Evolutionary conservation across 345 rosid species (phyloP), one percentile per base, ranked within the genome.

Genomic region (Sapria himalayana): DNA sequence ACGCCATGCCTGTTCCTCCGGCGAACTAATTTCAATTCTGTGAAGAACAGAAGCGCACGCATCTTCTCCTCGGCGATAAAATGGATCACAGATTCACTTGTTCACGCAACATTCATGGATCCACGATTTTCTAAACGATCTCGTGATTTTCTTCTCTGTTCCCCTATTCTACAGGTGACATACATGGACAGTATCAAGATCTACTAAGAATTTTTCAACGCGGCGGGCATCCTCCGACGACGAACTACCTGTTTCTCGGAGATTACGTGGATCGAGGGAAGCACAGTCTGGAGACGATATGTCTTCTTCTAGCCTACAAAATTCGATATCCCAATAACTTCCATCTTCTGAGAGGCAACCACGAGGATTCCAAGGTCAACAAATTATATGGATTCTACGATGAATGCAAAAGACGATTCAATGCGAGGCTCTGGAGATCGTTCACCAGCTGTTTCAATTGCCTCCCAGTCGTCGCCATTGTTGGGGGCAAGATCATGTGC

Each of bases 241-340:
- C 86, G 16, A 80, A 69, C 72, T 84, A 91, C 50, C 74, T 84
- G 45, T 91, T 91, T 64, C 81, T 84, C 0, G 96, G 99, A 13
- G 99, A 91, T 52, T 91, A 91, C 23, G 99, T 84, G 0, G 99
- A 91, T 48, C 69, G 99, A 45, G 99, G 99, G 61, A 91, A 72
- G 66, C 92, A 91, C 58, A 91, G 99, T 61, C 66, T 84, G 62
- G 96, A 91, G 68, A 91, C 99, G 0, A 80, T 84, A 47, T 91
- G 99, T 56, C 64, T 84, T 55, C 96, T 91, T 59, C 56, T 91
- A 51, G 93, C 96, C 51, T 91, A 84, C 64, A 91, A 91, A 55
- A 71, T 91, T 48, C 63, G 96, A 21, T 70, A 80, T 43, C 96
- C 99, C 0, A 50, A 74, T 35, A 77, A 56, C 62, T 35, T 91